Evolutionary conservation across 768 basidiomycete species (phyloP).

Genomic region (Mycena haematopus): DNA sequence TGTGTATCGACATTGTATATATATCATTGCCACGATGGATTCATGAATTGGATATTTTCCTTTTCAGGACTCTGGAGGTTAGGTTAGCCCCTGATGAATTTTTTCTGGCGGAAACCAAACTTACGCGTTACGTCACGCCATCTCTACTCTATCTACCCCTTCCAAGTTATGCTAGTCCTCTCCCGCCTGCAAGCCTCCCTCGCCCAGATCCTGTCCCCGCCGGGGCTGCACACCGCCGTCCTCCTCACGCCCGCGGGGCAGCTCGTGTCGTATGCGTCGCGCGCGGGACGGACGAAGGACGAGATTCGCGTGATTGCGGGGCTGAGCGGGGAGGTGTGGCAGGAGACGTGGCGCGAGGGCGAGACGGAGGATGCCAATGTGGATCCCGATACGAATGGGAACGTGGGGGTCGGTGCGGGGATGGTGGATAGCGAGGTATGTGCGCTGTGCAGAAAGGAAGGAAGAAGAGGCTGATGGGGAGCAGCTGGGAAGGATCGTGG

Average conservation of each 20-base stretch:
- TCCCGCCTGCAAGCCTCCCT: conserved; percentile 71
- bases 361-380: too few species aligned
- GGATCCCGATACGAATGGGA: too few species aligned
- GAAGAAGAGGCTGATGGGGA: neutral
- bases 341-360: conserved; percentile 49
- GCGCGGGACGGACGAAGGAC: conserved; percentile 67
- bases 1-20: too few species aligned
- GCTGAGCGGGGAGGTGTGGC: conserved; percentile 78
- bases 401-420: conserved; percentile 51
- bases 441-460: neutral
- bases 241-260: conserved; percentile 79
- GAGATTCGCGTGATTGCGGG: conserved; percentile 77
- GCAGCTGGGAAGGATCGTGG: conserved; percentile 75
- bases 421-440: conserved; percentile 83
- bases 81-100: too few species aligned
- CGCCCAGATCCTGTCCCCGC: conserved; percentile 63
- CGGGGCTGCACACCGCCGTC: conserved; percentile 71
- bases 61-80: too few species aligned
- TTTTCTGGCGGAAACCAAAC: too few species aligned
- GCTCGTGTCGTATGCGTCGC: conserved; percentile 68
- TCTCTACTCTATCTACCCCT: too few species aligned
- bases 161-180: conserved; percentile 75
- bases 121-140: too few species aligned
- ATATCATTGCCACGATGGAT: too few species aligned
- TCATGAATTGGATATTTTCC: too few species aligned